A percentile compares a stretch with the other conserved stretches of the same genome.
Evolutionary conservation across 2,329 filamentous ascomycete genomes (phyloP).

Genomic region (Penicillium concentricum): DNA sequence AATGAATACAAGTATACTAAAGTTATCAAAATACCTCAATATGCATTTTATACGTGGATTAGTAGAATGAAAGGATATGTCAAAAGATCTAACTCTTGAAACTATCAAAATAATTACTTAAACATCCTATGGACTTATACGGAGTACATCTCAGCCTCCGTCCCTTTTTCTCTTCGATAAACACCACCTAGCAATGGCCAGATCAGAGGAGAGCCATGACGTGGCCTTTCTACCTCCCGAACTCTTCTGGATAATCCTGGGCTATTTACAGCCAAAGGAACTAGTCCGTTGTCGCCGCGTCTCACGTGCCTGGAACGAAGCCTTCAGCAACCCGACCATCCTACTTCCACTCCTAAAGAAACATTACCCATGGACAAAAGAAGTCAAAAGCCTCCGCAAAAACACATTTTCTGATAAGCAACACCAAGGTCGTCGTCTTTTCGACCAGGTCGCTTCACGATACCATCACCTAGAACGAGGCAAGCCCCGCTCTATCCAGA

Average conservation of each 20-base stretch:
- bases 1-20: too few species aligned
- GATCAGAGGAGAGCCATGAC: conserved; percentile 10
- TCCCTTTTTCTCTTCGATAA: background rate
- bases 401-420: conserved; percentile 6
- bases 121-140: background rate
- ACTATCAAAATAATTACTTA: background rate
- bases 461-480: conserved; percentile 56
- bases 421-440: conserved; percentile 33
- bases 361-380: conserved; percentile 55
- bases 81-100: background rate
- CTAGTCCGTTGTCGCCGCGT: conserved; percentile 54
- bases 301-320: conserved; percentile 49
- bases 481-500: conserved; percentile 48
- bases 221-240: conserved; percentile 53
- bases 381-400: conserved; percentile 46
- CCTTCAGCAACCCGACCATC: conserved; percentile 51
- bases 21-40: background rate
- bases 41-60: background rate
- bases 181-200: conserved; percentile 7
- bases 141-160: background rate
- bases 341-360: conserved; percentile 50
- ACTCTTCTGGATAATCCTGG: conserved; percentile 56
- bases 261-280: conserved; percentile 51
- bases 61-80: too few species aligned
- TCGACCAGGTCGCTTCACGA: conserved; percentile 53